phyloP scores from a whole-genome alignment of 805 yeast genomes.

The Metschnikowia santaceciliae region DNA sequence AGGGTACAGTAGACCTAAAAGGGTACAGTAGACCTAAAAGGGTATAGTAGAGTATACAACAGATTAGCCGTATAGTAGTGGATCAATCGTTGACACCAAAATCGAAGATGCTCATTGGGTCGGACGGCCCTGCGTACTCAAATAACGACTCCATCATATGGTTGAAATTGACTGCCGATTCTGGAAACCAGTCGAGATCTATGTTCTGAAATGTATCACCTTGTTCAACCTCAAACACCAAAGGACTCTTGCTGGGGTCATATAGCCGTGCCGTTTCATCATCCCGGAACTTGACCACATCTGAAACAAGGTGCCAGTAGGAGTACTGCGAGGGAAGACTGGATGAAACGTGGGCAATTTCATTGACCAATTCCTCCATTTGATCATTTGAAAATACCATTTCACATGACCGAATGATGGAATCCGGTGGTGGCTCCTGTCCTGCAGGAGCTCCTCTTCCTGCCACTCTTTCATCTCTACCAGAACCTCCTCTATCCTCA shows the following conservation, averaged over 20 bases:
- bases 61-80: background rate
- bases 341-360: background rate
- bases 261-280: background rate
- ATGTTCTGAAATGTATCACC: background rate
- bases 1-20: no score
- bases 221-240: conserved; percentile 5
- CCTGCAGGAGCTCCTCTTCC: background rate
- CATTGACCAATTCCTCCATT: background rate
- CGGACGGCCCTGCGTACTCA: conserved; percentile 1
- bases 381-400: background rate
- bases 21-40: no score
- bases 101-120: background rate
- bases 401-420: background rate
- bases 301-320: conserved; percentile 8
- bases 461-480: background rate
- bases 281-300: conserved; percentile 9
- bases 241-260: conserved; percentile 9
- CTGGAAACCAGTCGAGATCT: conserved; percentile 7
- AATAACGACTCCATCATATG: conserved; percentile 13
- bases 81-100: background rate
- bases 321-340: background rate
- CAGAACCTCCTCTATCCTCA: no score
- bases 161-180: conserved; percentile 3
- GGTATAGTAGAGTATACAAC: no score
- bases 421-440: background rate